Percentiles rank a stretch among this genome's conserved stretches.
phyloP scores from a whole-genome alignment of 768 basidiomycete species.

The Boletus subparvulus region DNA sequence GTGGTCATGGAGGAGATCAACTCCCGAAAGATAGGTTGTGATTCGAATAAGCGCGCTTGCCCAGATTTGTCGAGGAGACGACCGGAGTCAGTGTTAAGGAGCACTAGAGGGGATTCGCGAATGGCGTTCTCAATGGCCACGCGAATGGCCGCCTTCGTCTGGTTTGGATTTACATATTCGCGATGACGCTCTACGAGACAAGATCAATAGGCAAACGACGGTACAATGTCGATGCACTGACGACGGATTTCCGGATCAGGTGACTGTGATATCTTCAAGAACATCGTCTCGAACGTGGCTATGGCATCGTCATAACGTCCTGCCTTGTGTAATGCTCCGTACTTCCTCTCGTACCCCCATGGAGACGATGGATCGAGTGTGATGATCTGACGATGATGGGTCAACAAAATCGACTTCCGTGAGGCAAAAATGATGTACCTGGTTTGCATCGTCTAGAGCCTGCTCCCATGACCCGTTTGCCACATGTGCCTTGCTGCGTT shows the following conservation, averaged over 20 bases:
- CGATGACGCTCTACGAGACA: not conserved
- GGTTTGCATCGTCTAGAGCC: not conserved
- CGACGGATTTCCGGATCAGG: not conserved
- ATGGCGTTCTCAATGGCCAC: not conserved
- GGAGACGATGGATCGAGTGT: not conserved
- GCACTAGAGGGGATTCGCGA: constrained; percentile 2
- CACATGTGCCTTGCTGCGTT: not conserved
- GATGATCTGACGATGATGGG: not conserved
- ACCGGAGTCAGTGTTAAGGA: constrained; percentile 4
- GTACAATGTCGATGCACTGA: not conserved
- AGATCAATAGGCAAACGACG: not conserved
- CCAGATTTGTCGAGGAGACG: not conserved
- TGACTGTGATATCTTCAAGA: constrained; percentile 2
- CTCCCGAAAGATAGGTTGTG: not conserved
- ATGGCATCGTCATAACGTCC: not conserved
- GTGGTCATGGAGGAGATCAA: constrained; percentile 3
- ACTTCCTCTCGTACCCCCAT: not conserved
- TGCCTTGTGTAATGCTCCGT: not conserved
- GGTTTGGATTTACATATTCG: not conserved
- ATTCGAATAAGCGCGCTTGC: constrained; percentile 2
- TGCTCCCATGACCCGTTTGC: not conserved
- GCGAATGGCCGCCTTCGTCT: not conserved
- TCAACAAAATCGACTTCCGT: not conserved
- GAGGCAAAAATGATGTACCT: not conserved
- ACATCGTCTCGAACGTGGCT: not conserved